Conservation (phyloP, 75 land plant species). For the Selaginella tamariscina region DNA sequence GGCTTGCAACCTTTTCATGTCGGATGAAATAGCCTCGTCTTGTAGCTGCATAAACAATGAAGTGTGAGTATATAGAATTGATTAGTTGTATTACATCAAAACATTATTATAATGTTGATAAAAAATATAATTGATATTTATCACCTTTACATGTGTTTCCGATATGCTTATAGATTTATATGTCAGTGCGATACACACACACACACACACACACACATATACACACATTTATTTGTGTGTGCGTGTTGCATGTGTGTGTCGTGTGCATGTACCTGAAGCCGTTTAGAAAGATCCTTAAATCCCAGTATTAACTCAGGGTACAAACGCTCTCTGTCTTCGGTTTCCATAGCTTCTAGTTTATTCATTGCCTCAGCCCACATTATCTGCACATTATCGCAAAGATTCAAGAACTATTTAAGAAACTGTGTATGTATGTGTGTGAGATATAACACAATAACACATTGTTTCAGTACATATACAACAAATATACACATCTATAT, state of each 20-base stretch:
- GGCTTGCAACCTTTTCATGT: constrained; percentile 63
- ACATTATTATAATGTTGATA: neutral
- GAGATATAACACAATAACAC: too few species aligned
- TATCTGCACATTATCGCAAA: constrained; percentile 47
- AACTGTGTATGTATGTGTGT: too few species aligned
- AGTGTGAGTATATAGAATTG: neutral
- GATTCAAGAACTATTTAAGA: constrained; percentile 11
- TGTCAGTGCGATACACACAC: neutral
- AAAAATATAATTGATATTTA: neutral
- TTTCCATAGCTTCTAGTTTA: constrained; percentile 93
- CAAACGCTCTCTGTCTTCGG: constrained; percentile 61
- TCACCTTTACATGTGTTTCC: neutral
- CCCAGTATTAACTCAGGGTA: constrained; percentile 96
- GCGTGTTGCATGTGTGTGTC: too few species aligned
- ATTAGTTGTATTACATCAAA: too few species aligned
- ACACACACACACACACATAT: constrained; percentile 2
- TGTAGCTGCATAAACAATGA: constrained; percentile 57
- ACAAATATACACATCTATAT: neutral
- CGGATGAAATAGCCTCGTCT: constrained; percentile 85
- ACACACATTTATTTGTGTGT: too few species aligned
- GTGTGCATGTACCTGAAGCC: constrained; percentile 92
- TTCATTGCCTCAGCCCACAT: constrained; percentile 99
- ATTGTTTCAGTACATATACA: too few species aligned
- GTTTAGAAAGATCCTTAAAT: constrained; percentile 83
- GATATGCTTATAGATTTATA: neutral